Conservation (phyloP, 768 basidiomycete genomes). For the Kwoniella dendrophila region DNA sequence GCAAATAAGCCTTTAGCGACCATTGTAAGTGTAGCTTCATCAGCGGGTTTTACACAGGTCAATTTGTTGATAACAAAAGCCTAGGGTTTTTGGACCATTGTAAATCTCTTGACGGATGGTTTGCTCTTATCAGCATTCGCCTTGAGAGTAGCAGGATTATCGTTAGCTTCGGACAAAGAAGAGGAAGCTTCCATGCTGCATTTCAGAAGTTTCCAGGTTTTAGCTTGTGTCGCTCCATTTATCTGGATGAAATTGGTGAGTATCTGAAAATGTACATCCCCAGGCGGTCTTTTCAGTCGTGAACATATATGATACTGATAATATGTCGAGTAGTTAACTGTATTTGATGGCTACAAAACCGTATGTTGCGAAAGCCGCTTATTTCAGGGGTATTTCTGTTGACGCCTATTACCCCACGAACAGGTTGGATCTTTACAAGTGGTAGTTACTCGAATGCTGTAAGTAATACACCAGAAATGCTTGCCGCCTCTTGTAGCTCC, state of each 20-base stretch:
- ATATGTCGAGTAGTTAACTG: conserved; percentile 40
- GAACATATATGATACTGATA: neutral
- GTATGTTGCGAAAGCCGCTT: neutral
- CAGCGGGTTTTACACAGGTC: neutral
- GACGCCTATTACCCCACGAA: conserved; percentile 68
- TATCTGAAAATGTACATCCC: neutral
- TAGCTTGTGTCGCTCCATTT: conserved; percentile 83
- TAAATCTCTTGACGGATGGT: conserved; percentile 72
- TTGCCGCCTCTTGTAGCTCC: neutral
- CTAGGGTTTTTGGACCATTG: conserved; percentile 49
- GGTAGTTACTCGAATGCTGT: conserved; percentile 84
- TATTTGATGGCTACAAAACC: conserved; percentile 51
- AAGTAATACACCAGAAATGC: conserved; percentile 13
- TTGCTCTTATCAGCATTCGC: conserved; percentile 74
- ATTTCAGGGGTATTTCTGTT: neutral
- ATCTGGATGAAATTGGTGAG: conserved; percentile 65
- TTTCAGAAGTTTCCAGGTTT: conserved; percentile 78
- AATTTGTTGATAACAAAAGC: neutral
- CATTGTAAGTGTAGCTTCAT: conserved; percentile 58
- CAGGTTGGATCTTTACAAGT: conserved; percentile 87
- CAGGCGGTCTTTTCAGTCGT: neutral
- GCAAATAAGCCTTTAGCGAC: conserved; percentile 63
- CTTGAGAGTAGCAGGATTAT: conserved; percentile 68
- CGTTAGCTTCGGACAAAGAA: conserved; percentile 52
- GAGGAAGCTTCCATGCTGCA: conserved; percentile 54